A percentile compares a stretch with the other conserved stretches of the same genome.
phyloP scores from a whole-genome alignment of 2,329 filamentous ascomycete genomes.

The Ampelomyces quisqualis region DNA sequence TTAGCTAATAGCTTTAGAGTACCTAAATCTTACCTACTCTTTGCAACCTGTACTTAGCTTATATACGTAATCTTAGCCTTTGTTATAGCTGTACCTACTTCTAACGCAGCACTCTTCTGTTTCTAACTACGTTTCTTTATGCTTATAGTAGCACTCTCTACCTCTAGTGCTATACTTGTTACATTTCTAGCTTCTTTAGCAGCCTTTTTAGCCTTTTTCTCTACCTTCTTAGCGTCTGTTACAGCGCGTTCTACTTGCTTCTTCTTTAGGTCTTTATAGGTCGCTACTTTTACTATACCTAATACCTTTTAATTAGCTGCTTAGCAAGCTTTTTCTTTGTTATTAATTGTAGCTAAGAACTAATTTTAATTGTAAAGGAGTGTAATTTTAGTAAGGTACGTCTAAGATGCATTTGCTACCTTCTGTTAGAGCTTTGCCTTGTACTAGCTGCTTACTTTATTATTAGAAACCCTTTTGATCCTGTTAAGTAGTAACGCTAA shows the following conservation, averaged over 20 bases:
- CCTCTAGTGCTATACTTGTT: conserved; percentile 6
- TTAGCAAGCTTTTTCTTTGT: conserved; percentile 19
- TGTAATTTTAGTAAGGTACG: conserved; percentile 22
- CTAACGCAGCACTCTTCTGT: conserved; percentile 9
- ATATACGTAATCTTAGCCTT: conserved; percentile 8
- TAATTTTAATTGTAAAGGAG: conserved; percentile 30
- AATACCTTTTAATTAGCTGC: conserved; percentile 5
- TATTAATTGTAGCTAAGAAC: conserved; percentile 31
- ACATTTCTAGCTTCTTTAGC: conserved; percentile 6
- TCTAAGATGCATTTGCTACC: conserved; percentile 25
- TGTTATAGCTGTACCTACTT: conserved; percentile 5
- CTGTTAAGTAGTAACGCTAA: conserved; percentile 16
- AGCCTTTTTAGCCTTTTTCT: conserved; percentile 3
- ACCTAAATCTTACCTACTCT: conserved; percentile 3
- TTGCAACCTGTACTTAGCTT: conserved; percentile 2
- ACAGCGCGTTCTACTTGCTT: conserved; percentile 7
- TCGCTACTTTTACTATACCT: conserved; percentile 7
- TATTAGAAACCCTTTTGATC: conserved; percentile 15
- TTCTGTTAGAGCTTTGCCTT: conserved; percentile 14
- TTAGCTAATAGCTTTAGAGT: neutral
- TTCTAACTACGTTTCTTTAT: conserved; percentile 6
- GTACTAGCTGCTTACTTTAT: conserved; percentile 12
- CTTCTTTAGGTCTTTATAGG: conserved; percentile 9
- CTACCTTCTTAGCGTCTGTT: conserved; percentile 2
- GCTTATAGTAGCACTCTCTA: conserved; percentile 7